A percentile compares a stretch with the other conserved stretches of the same genome.
phyloP scores from a whole-genome alignment of 1,284 basidiomycete species.

The Cerioporus squamosus region DNA sequence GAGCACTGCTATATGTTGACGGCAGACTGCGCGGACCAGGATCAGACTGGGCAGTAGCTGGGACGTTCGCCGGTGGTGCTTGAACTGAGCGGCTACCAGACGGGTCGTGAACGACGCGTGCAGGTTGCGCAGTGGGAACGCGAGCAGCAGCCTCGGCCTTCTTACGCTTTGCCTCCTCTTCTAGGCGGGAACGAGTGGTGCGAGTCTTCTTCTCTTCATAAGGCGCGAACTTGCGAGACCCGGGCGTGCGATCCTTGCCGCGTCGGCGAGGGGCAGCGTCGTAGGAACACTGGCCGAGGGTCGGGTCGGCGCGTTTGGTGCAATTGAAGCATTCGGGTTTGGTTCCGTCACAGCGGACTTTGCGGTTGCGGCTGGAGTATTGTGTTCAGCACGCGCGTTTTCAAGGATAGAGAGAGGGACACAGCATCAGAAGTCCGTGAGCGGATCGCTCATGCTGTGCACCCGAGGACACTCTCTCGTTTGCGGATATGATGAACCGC shows the following conservation, averaged over 20 bases:
- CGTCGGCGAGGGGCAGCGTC: slow-evolving; percentile 74
- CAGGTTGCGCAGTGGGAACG: not conserved
- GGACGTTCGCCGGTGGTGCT: not conserved
- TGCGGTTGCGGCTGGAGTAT: slow-evolving; percentile 64
- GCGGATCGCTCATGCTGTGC: too few relatives aligned
- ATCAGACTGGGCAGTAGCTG: too few relatives aligned
- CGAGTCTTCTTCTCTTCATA: slow-evolving; percentile 17
- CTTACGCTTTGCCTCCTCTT: slow-evolving; percentile 15
- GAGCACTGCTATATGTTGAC: too few relatives aligned
- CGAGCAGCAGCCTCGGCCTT: slow-evolving; percentile 3
- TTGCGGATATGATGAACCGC: too few relatives aligned
- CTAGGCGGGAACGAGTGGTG: slow-evolving; percentile 18
- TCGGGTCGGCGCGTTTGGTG: slow-evolving; percentile 41
- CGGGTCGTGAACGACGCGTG: not conserved
- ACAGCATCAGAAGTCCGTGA: too few relatives aligned
- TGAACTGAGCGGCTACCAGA: not conserved
- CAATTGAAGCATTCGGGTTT: slow-evolving; percentile 77
- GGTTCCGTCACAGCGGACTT: slow-evolving; percentile 79
- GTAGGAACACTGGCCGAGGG: slow-evolving; percentile 44
- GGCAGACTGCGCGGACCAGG: too few relatives aligned
- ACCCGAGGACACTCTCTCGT: too few relatives aligned
- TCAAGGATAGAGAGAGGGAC: too few relatives aligned
- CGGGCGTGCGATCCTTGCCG: slow-evolving; percentile 72
- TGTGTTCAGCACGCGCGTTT: too few relatives aligned
- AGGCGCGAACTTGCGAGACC: slow-evolving; percentile 61